phyloP scores from a whole-genome alignment of 108 stramenopile genomes.

The Schizochytrium sp. region DNA sequence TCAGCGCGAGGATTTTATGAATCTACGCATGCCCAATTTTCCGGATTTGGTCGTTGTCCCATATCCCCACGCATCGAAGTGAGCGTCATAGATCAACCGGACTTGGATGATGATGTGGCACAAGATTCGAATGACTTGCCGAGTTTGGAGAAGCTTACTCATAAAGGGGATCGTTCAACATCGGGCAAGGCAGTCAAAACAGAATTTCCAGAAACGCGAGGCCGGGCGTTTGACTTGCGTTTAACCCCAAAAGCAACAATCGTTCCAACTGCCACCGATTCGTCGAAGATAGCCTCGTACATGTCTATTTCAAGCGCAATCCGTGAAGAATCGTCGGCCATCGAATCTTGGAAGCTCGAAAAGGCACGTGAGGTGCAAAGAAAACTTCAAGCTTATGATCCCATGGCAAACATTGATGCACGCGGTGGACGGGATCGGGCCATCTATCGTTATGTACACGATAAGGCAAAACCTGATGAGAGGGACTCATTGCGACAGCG shows the following conservation, averaged over 20 bases:
- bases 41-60: neutral
- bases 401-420: neutral
- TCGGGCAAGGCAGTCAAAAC: no score
- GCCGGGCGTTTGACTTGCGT: neutral
- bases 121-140: no score
- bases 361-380: constrained; percentile 16
- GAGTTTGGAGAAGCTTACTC: no score
- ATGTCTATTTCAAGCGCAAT: neutral
- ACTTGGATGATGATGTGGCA: no score
- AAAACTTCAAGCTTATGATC: neutral
- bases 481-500: constrained; percentile 20
- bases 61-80: neutral
- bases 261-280: neutral
- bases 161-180: no score
- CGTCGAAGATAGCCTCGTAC: neutral
- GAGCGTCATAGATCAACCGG: no score
- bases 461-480: neutral
- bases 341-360: constrained; percentile 15
- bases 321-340: neutral
- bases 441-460: neutral
- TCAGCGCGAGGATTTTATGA: constrained; percentile 10
- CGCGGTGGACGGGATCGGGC: constrained; percentile 2
- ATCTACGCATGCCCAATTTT: neutral
- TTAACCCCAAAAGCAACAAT: neutral
- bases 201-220: constrained; percentile 16